A percentile compares a stretch with the other conserved stretches of the same genome.
phyloP scores from a whole-genome alignment of 2,329 filamentous ascomycete species.

The Hypoxylon sp. region DNA sequence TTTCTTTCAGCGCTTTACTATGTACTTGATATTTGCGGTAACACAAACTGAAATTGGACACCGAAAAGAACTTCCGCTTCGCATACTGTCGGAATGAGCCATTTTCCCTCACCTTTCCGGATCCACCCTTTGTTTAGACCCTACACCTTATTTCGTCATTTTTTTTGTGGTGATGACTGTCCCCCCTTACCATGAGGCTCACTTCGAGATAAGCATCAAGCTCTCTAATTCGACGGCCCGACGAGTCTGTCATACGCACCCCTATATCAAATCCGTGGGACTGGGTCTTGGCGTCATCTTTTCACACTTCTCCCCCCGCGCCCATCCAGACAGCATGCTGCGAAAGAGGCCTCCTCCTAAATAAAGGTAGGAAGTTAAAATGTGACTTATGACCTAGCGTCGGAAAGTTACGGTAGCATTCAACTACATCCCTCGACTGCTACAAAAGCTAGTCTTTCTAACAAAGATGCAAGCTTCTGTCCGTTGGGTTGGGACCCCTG shows the following conservation, averaged over 20 bases:
- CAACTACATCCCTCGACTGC: neutral
- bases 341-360: slow-evolving; percentile 4
- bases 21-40: neutral
- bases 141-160: neutral
- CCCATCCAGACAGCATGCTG: neutral
- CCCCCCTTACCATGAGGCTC: slow-evolving; percentile 19
- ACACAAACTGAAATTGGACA: neutral
- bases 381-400: slow-evolving; percentile 3
- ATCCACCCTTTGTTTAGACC: slow-evolving; percentile 7
- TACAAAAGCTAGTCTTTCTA: slow-evolving; percentile 15
- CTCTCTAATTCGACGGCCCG: slow-evolving; percentile 22
- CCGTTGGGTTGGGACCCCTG: slow-evolving; percentile 5
- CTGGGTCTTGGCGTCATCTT: slow-evolving; percentile 20
- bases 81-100: slow-evolving; percentile 38
- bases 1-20: neutral
- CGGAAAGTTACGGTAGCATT: slow-evolving; percentile 20
- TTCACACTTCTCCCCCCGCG: neutral
- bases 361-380: too few species aligned
- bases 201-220: slow-evolving; percentile 24
- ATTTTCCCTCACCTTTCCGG: slow-evolving; percentile 22
- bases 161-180: slow-evolving; percentile 17
- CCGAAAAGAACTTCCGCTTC: slow-evolving; percentile 2
- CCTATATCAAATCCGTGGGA: slow-evolving; percentile 16
- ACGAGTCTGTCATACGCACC: slow-evolving; percentile 14
- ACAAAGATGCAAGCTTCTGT: slow-evolving; percentile 10